Conservation (phyloP, 2,329 filamentous ascomycete genomes). For the Penicillium fuscoglaucum region DNA sequence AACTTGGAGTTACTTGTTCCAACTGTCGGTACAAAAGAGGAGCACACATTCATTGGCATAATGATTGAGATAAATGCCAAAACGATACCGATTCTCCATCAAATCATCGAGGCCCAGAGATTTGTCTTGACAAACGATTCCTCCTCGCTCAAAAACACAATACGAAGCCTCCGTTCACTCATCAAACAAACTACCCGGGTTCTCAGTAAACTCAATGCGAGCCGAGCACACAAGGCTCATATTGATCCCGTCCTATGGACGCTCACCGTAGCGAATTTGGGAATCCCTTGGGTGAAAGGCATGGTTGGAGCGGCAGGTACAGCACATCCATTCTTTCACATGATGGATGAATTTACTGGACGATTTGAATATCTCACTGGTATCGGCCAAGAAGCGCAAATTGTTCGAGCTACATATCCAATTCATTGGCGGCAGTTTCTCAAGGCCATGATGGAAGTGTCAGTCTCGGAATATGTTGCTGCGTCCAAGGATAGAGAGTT, state of each 20-base stretch:
- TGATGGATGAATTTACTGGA: not conserved
- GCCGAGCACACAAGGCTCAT: not conserved
- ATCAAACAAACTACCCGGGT: not conserved
- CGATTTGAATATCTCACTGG: not conserved
- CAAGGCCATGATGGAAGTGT: not conserved
- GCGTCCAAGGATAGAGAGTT: not conserved
- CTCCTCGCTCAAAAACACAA: not conserved
- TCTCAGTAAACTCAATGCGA: not conserved
- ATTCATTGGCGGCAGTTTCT: not conserved
- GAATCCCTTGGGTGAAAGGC: not conserved
- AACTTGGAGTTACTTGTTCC: not conserved
- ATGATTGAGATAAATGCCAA: not conserved
- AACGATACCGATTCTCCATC: not conserved
- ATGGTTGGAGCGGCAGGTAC: not conserved
- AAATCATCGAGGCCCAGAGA: not conserved
- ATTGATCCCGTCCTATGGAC: not conserved
- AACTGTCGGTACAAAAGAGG: not conserved
- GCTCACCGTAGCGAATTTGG: not conserved
- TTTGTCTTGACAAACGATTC: not conserved
- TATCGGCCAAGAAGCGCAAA: not conserved
- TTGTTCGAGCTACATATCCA: not conserved
- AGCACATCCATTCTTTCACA: not conserved
- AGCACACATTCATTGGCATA: not conserved
- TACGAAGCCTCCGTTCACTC: not conserved
- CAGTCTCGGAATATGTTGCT: not conserved